Conservation (phyloP, 2,329 filamentous ascomycete genomes). For the Hirsutella rhossiliensis region DNA sequence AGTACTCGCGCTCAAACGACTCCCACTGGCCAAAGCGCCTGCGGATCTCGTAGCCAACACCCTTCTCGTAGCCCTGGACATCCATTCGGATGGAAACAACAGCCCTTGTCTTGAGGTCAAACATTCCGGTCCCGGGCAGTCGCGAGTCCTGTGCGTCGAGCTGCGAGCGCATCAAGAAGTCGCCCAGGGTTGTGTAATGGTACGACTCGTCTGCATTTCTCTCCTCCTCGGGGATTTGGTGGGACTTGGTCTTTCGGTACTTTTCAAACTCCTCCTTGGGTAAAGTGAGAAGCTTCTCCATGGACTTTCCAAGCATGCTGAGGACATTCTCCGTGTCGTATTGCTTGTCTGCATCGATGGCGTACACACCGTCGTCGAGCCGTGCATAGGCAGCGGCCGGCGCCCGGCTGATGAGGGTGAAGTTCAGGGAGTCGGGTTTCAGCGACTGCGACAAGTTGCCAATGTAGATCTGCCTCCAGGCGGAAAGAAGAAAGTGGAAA, state of each 20-base stretch:
- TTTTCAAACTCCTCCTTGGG: conserved; percentile 74
- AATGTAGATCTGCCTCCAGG: conserved; percentile 64
- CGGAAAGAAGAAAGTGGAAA: conserved; percentile 83
- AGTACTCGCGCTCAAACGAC: conserved; percentile 92
- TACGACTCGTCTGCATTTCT: conserved; percentile 64
- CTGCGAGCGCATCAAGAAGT: conserved; percentile 91
- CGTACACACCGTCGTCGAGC: conserved; percentile 75
- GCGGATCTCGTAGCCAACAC: conserved; percentile 79
- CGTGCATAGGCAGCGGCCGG: conserved; percentile 75
- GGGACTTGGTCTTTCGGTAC: conserved; percentile 58
- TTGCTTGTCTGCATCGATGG: conserved; percentile 92
- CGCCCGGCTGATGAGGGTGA: conserved; percentile 59
- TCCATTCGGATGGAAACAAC: conserved; percentile 91
- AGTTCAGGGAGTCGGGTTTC: conserved; percentile 44
- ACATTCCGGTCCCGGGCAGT: conserved; percentile 83
- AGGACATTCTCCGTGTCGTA: conserved; percentile 76
- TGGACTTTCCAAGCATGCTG: conserved; percentile 85
- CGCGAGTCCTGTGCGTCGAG: conserved; percentile 81
- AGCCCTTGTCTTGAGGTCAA: conserved; percentile 90
- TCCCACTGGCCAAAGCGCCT: conserved; percentile 65
- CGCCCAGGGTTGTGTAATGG: conserved; percentile 75
- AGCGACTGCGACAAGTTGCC: conserved; percentile 58
- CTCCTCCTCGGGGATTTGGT: conserved; percentile 60
- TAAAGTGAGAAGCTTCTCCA: conserved; percentile 89
- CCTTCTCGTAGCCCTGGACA: conserved; percentile 55